Percentiles rank a stretch among this genome's conserved stretches.
Evolutionary conservation across 208 protist species (phyloP).

Genomic region (Angomonas deanei): DNA sequence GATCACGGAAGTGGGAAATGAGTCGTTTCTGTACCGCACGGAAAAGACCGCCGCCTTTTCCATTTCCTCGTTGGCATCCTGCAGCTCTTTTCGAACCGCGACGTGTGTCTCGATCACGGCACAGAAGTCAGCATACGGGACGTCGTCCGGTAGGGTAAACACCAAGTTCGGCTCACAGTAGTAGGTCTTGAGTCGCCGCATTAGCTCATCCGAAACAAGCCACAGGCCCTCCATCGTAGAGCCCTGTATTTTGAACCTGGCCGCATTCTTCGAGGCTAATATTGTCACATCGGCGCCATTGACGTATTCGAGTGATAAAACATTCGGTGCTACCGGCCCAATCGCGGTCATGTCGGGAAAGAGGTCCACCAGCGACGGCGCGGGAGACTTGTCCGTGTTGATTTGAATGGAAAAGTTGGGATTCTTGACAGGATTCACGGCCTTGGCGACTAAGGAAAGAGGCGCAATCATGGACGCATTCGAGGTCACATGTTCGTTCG

Average conservation of each 20-base stretch:
- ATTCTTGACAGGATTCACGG: constrained; percentile 67
- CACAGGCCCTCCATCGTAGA: constrained; percentile 84
- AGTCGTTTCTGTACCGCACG: constrained; percentile 90
- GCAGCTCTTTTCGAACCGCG: constrained; percentile 50
- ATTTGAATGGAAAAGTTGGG: constrained; percentile 79
- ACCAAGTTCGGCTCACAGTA: constrained; percentile 29
- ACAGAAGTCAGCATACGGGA: constrained; percentile 78
- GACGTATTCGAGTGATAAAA: constrained; percentile 77
- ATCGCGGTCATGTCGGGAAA: constrained; percentile 74
- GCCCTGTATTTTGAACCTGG: constrained; percentile 81
- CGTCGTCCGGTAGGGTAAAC: constrained; percentile 61
- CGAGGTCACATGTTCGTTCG: constrained; percentile 30
- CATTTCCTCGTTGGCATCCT: constrained; percentile 27
- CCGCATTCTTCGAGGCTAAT: constrained; percentile 90
- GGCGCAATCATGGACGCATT: constrained; percentile 36
- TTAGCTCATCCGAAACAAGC: constrained; percentile 71
- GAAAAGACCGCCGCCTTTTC: constrained; percentile 60
- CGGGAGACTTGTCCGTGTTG: constrained; percentile 76
- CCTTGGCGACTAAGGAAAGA: constrained; percentile 49
- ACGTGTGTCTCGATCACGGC: constrained; percentile 80
- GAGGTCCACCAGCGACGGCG: constrained; percentile 64
- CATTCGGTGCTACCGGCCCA: constrained; percentile 42
- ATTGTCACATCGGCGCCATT: constrained; percentile 88
- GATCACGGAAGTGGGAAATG: constrained; percentile 85
- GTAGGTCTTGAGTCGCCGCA: constrained; percentile 35